Evolutionary conservation across 2,329 filamentous ascomycete genomes (phyloP), one percentile per base, ranked within the genome.

Genomic region (Colletotrichum navitas): DNA sequence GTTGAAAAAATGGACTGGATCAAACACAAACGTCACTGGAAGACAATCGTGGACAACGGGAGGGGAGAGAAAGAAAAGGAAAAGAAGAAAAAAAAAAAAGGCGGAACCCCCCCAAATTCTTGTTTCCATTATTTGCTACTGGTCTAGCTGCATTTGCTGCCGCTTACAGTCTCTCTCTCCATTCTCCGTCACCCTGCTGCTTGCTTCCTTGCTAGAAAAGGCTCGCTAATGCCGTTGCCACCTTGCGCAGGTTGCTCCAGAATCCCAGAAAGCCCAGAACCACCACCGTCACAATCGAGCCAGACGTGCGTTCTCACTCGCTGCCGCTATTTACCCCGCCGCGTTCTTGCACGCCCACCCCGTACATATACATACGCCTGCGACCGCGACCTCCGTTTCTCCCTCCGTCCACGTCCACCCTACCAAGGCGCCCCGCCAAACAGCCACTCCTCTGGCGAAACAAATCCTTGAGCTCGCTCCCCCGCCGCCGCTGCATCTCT

Each of bases 391-490:
- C 51, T 58, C 43, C 58, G 64, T 58, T 47, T 34, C 32, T 63
- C 60, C 47, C 24, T 36, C 32, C 59, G 59, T 51, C 60, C 36
- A 54, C 47, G 47, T 54, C 36, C 36, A 52, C 34, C 41, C 36
- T 18, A 29, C 47, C 49, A 63, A 36, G 26, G 54, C 61, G 68
- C 68, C 68, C 68, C 68, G 68, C 68, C 68, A 45, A 59, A 59
- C 65, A 68, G 52, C 39, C 59, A 29, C 66, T 65, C 68, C 65
- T 71, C 59, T 39, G 60, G 60, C 69, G 59, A 68, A 72, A 68
- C 69, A 72, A 69, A 69, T 72, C 69, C 69, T 72, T 68, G 68
- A 66, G 61, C 49, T 63, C 61, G 61, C 61, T 62, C 56, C 68
- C 64, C 69, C 69, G 60, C 60, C 60, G 59, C 59, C 52, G 61